These are phyloP conservation scores for Closterium sp. DNA, from an alignment of 139 green algal genomes.

Conservation along the genomic window DNA sequence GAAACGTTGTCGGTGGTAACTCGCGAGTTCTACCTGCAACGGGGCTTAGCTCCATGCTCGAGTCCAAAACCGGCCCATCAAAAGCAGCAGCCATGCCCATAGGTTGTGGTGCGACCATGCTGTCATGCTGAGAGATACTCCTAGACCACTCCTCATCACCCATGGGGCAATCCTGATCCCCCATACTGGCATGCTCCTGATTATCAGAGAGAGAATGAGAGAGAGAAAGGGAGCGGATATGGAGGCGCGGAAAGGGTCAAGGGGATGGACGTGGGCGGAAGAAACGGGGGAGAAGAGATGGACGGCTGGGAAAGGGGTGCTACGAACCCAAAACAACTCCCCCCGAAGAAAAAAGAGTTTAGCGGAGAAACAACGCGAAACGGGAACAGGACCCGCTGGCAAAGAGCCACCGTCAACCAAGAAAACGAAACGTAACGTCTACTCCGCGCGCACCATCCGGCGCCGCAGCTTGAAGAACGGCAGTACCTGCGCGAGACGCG, in stretches of 20 bases:
- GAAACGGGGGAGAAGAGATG: neutral
- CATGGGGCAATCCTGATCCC: neutral
- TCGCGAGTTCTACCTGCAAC: neutral
- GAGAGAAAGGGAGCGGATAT: no score
- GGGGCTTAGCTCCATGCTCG: neutral
- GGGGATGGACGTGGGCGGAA: no score
- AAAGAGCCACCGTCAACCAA: no score
- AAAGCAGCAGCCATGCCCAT: neutral
- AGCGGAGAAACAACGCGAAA: neutral
- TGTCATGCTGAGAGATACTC: neutral
- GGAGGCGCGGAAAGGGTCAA: neutral
- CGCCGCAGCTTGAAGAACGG: neutral
- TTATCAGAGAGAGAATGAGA: neutral
- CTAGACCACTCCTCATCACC: neutral
- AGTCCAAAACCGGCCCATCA: neutral
- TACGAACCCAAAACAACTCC: no score
- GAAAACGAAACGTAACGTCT: no score
- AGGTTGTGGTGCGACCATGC: neutral
- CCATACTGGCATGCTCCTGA: neutral
- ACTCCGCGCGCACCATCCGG: no score
- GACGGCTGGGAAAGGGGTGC: no score
- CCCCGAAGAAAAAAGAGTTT: neutral
- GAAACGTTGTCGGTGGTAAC: neutral
- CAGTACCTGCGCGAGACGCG: neutral
- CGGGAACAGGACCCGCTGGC: neutral